Conservation (phyloP, 2,329 filamentous ascomycete species). For the Neofusicoccum umdonicola region DNA sequence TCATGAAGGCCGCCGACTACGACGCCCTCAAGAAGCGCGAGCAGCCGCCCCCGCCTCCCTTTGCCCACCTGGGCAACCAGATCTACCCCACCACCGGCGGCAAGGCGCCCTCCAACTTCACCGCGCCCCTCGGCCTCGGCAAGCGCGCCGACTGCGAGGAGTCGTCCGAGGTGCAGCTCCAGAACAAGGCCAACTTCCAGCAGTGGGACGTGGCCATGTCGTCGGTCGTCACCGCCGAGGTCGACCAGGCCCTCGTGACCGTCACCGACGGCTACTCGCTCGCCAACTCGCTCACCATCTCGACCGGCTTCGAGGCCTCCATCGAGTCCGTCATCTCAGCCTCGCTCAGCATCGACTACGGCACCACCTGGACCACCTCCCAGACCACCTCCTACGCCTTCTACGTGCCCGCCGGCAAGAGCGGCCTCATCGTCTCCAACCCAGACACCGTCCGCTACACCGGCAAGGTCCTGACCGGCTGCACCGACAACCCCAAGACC, state of each 20-base stretch:
- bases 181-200: not conserved
- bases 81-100: not conserved
- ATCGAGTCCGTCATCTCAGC: not conserved
- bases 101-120: not conserved
- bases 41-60: not conserved
- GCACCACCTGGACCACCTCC: conserved; percentile 22
- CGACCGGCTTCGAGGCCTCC: not conserved
- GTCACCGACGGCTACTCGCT: conserved; percentile 19
- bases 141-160: not conserved
- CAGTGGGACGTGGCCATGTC: conserved; percentile 2
- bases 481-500: conserved; percentile 30
- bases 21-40: not conserved
- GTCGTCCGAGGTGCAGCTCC: not conserved
- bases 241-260: not conserved
- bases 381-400: conserved; percentile 33
- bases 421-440: conserved; percentile 42
- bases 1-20: not conserved
- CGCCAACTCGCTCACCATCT: conserved; percentile 20
- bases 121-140: not conserved
- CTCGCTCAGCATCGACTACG: conserved; percentile 1
- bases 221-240: not conserved
- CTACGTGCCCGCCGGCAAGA: conserved; percentile 36
- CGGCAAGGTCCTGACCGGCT: conserved; percentile 38
- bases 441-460: conserved; percentile 32
- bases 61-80: not conserved